phyloP scores from a whole-genome alignment of 129 eudicot genomes.

The Saussurea involucrata region DNA sequence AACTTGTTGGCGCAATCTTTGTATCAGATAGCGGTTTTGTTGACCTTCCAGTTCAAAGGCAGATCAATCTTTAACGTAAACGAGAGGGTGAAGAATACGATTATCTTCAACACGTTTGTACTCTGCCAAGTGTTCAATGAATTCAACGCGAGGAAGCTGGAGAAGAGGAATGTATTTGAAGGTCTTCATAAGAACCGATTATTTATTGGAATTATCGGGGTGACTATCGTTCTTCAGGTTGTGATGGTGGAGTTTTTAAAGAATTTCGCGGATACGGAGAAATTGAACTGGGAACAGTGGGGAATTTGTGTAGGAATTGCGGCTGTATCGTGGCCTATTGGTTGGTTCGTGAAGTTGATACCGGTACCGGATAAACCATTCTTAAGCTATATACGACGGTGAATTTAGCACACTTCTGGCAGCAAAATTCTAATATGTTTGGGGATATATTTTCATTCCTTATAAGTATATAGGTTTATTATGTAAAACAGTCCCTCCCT shows the following conservation, averaged over 20 bases:
- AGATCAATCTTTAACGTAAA: conserved; percentile 48
- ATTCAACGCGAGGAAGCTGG: conserved; percentile 72
- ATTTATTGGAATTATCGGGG: conserved; percentile 61
- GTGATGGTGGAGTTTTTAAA: conserved; percentile 80
- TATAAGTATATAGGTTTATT: neutral
- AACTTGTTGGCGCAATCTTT: conserved; percentile 66
- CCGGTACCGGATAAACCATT: conserved; percentile 65
- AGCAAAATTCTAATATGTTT: neutral
- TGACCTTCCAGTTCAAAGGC: conserved; percentile 66
- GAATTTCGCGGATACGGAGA: conserved; percentile 72
- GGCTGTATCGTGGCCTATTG: conserved; percentile 76
- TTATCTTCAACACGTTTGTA: conserved; percentile 80
- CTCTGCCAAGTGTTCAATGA: conserved; percentile 88
- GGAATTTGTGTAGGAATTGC: conserved; percentile 59
- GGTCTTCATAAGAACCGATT: conserved; percentile 56
- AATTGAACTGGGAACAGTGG: conserved; percentile 68
- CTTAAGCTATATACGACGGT: conserved; percentile 33
- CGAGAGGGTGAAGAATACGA: conserved; percentile 56
- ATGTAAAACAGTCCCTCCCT: neutral
- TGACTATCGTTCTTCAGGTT: conserved; percentile 64
- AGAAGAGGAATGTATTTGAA: conserved; percentile 66
- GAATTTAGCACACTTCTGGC: conserved; percentile 12
- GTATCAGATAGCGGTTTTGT: conserved; percentile 60
- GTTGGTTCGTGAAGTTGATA: conserved; percentile 64
- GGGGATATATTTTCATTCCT: neutral